These are phyloP conservation scores for Naematelia aurantialba DNA, from an alignment of 768 basidiomycete genomes.

Conservation along the genomic window DNA sequence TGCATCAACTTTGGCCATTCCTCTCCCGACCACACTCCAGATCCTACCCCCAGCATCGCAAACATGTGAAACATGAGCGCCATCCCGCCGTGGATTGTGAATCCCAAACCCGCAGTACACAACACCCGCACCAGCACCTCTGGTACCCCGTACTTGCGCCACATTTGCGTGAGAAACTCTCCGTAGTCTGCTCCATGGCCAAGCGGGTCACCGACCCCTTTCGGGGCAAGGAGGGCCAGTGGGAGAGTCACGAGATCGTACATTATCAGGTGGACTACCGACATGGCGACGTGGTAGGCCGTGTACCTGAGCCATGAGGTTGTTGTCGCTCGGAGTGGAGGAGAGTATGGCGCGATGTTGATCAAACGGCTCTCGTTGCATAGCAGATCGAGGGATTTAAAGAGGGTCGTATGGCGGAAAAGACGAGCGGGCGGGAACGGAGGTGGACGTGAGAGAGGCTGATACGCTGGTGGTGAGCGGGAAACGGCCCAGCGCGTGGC, in stretches of 20 bases:
- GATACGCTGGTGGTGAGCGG: conserved; percentile 3
- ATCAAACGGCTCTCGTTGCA: conserved; percentile 10
- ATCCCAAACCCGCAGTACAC: not conserved
- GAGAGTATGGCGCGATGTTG: conserved; percentile 7
- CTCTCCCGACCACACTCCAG: conserved; percentile 10
- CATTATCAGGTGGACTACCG: conserved; percentile 6
- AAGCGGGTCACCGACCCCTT: not conserved
- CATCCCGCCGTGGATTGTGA: conserved; percentile 1
- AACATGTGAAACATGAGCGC: conserved; percentile 1
- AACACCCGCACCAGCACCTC: not conserved
- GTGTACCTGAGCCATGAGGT: not conserved
- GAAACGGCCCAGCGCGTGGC: conserved; percentile 17
- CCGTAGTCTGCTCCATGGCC: not conserved
- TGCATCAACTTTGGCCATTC: conserved; percentile 14
- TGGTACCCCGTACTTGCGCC: conserved; percentile 4
- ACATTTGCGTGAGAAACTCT: not conserved
- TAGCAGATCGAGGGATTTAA: conserved; percentile 16
- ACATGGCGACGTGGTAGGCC: conserved; percentile 1
- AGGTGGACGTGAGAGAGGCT: conserved; percentile 11
- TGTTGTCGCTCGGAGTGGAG: not conserved
- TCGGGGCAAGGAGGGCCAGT: conserved; percentile 4
- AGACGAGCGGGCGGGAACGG: conserved; percentile 49
- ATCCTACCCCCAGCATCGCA: conserved; percentile 7
- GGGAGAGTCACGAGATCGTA: conserved; percentile 1
- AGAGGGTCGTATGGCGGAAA: conserved; percentile 4